phyloP scores from a whole-genome alignment of 306 rosid genomes.

The Inga leiocalycina region DNA sequence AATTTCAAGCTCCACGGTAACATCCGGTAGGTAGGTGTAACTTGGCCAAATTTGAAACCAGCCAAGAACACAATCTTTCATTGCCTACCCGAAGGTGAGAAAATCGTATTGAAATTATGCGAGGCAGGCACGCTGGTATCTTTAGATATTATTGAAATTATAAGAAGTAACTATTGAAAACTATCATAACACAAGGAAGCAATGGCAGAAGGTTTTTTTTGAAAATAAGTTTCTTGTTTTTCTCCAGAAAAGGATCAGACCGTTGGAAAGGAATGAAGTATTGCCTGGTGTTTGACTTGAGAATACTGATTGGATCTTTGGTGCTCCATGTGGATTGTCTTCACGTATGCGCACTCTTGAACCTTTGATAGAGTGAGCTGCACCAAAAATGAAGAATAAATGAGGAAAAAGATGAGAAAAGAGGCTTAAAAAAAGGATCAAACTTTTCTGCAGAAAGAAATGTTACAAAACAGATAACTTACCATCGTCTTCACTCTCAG shows the following conservation, averaged over 20 bases:
- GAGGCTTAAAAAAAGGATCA: neutral
- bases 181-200: neutral
- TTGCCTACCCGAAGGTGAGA: slow-evolving; percentile 3
- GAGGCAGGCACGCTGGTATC: slow-evolving; percentile 18
- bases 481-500: slow-evolving; percentile 98
- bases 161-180: slow-evolving; percentile 7
- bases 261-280: slow-evolving; percentile 34
- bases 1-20: slow-evolving; percentile 14
- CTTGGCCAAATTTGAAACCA: slow-evolving; percentile 15
- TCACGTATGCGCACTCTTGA: slow-evolving; percentile 44
- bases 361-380: slow-evolving; percentile 60
- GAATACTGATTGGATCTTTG: slow-evolving; percentile 52
- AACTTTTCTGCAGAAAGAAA: slow-evolving; percentile 20
- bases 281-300: slow-evolving; percentile 64
- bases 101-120: neutral
- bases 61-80: slow-evolving; percentile 7
- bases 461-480: slow-evolving; percentile 27
- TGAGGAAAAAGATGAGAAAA: neutral
- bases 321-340: slow-evolving; percentile 47
- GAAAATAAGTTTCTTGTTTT: slow-evolving; percentile 3
- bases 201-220: neutral
- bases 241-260: slow-evolving; percentile 17
- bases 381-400: slow-evolving; percentile 36
- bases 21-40: neutral
- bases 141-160: neutral